Conservation (phyloP, 1,284 basidiomycete species). For the Neolentinus lepideus region DNA sequence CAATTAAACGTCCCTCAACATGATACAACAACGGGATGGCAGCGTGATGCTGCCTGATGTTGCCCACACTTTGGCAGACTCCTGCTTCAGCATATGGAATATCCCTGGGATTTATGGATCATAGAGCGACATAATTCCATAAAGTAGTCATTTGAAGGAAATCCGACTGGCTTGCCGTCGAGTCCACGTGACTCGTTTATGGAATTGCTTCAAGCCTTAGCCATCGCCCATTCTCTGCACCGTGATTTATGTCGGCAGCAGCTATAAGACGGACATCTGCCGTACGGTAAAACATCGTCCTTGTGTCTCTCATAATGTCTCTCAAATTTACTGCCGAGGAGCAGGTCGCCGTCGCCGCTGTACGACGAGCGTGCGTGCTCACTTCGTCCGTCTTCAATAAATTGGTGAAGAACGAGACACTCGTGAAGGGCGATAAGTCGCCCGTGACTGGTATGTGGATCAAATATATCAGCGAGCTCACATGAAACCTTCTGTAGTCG, state of each 20-base stretch:
- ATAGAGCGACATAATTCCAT: neutral
- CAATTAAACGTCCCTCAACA: too few relatives aligned
- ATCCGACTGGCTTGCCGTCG: neutral
- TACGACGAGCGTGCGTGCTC: slow-evolving; percentile 79
- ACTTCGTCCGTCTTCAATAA: slow-evolving; percentile 87
- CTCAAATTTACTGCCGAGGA: slow-evolving; percentile 43
- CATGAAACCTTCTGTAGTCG: slow-evolving; percentile 46
- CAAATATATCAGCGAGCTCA: neutral
- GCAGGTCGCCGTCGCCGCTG: slow-evolving; percentile 82
- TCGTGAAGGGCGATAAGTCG: slow-evolving; percentile 91
- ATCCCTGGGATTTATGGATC: neutral
- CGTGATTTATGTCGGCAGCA: neutral
- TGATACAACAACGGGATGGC: too few relatives aligned
- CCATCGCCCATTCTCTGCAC: neutral
- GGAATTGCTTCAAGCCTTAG: neutral
- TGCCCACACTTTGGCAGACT: too few relatives aligned
- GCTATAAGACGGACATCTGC: slow-evolving; percentile 2
- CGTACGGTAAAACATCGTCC: neutral
- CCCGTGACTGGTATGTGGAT: slow-evolving; percentile 80
- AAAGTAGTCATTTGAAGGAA: neutral
- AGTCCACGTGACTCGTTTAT: neutral
- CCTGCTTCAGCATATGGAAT: too few relatives aligned
- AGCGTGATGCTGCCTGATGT: too few relatives aligned
- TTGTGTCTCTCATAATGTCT: slow-evolving; percentile 21
- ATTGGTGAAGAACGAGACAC: slow-evolving; percentile 81